Conservation (phyloP, 371 early-diverging fungal species). For the Gilbertella persicaria region DNA sequence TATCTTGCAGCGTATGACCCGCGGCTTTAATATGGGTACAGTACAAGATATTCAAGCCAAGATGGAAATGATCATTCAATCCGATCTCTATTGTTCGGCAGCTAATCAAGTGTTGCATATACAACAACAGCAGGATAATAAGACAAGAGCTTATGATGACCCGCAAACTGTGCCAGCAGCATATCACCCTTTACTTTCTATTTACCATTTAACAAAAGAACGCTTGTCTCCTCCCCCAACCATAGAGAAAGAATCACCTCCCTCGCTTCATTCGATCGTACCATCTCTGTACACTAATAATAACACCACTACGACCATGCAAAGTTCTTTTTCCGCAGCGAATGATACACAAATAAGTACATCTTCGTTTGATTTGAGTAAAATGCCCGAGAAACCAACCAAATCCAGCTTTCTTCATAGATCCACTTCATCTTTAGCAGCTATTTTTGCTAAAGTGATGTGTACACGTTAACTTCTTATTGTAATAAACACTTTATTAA, state of each 20-base stretch:
- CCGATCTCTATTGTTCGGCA: slow-evolving; percentile 23
- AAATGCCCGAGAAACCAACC: slow-evolving; percentile 9
- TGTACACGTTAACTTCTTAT: slow-evolving; percentile 9
- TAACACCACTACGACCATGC: too few relatives aligned
- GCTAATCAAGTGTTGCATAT: slow-evolving; percentile 20
- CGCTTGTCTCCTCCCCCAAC: too few relatives aligned
- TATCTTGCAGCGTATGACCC: slow-evolving; percentile 71
- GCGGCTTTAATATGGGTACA: slow-evolving; percentile 81
- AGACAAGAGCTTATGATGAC: slow-evolving; percentile 43
- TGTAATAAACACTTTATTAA: slow-evolving; percentile 1
- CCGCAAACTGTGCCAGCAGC: slow-evolving; percentile 44
- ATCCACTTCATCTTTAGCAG: slow-evolving; percentile 14
- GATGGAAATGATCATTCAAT: slow-evolving; percentile 53
- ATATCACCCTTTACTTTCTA: slow-evolving; percentile 73
- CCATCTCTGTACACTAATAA: too few relatives aligned
- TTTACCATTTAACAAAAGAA: slow-evolving; percentile 85
- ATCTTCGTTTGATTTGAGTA: background rate
- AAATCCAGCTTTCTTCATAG: slow-evolving; percentile 6
- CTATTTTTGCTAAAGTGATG: slow-evolving; percentile 17
- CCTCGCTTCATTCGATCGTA: background rate
- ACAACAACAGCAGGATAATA: slow-evolving; percentile 12
- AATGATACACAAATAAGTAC: too few relatives aligned
- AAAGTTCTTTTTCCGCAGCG: too few relatives aligned
- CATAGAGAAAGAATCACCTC: background rate
- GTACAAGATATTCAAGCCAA: slow-evolving; percentile 62